phyloP scores from a whole-genome alignment of 2,329 filamentous ascomycete species.

The Teratosphaeria gauchensis region DNA sequence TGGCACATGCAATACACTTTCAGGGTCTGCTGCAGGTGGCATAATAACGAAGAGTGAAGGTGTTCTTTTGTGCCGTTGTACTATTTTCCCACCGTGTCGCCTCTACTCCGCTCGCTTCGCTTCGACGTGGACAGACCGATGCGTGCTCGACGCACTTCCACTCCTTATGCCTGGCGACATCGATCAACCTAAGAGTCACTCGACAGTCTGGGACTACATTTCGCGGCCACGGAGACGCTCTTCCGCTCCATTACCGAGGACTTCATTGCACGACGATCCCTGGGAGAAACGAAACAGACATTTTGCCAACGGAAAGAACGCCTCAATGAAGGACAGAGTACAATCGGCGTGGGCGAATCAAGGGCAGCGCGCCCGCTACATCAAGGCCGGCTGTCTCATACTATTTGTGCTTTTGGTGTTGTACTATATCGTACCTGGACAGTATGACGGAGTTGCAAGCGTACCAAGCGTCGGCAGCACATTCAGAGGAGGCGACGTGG shows the following conservation, averaged over 20 bases:
- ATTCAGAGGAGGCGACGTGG: constrained; percentile 31
- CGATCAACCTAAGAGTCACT: background rate
- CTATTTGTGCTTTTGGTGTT: constrained; percentile 48
- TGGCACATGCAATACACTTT: background rate
- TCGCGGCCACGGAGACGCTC: constrained; percentile 40
- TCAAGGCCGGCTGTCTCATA: constrained; percentile 54
- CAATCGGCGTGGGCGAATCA: constrained; percentile 50
- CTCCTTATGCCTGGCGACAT: constrained; percentile 4
- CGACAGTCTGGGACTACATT: constrained; percentile 43
- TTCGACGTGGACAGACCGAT: background rate
- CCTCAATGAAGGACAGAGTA: constrained; percentile 26
- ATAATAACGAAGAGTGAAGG: background rate
- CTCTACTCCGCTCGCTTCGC: background rate
- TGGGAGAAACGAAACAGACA: constrained; percentile 40
- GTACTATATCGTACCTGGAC: constrained; percentile 44
- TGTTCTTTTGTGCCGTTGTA: background rate
- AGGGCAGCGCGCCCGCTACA: constrained; percentile 49
- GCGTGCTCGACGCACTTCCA: background rate
- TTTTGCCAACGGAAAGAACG: constrained; percentile 16
- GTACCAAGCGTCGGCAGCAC: constrained; percentile 8
- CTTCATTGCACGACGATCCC: constrained; percentile 29
- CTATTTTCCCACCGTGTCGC: background rate
- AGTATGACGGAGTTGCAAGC: background rate
- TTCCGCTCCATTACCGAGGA: constrained; percentile 41
- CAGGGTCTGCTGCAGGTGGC: background rate